Evolutionary conservation across 2,329 filamentous ascomycete genomes (phyloP).

Genomic region (Alternaria novae-zelandiae): DNA sequence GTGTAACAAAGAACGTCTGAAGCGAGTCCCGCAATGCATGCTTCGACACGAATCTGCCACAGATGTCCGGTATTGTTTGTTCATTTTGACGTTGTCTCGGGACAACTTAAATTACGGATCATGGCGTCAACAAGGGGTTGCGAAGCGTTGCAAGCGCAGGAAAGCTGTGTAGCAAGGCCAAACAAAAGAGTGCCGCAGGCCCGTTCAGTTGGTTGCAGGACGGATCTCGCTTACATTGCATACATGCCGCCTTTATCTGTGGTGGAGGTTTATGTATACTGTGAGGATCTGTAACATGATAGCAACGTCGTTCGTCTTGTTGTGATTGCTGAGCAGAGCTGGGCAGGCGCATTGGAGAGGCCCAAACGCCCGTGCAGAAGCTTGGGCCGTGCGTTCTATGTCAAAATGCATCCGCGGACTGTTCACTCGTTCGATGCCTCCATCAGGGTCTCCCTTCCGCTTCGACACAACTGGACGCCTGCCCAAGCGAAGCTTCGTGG

Average conservation of each 20-base stretch:
- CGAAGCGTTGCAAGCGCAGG: not conserved
- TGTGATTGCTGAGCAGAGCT: not conserved
- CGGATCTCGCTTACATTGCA: too few species aligned
- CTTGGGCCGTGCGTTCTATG: not conserved
- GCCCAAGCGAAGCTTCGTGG: not conserved
- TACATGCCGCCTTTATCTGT: not conserved
- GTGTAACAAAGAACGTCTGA: not conserved
- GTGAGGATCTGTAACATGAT: not conserved
- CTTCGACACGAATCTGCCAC: not conserved
- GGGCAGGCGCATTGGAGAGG: not conserved
- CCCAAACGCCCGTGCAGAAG: not conserved
- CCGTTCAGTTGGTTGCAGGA: not conserved
- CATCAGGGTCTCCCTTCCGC: not conserved
- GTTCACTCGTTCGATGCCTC: not conserved
- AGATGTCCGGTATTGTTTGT: not conserved
- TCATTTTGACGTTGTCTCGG: not conserved
- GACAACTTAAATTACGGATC: not conserved
- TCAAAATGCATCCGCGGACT: not conserved
- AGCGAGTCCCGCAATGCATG: not conserved
- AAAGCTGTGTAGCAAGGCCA: not conserved
- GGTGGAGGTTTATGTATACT: not conserved
- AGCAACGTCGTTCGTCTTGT: not conserved
- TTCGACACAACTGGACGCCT: not conserved
- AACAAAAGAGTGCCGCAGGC: not conserved
- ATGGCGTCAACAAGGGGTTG: not conserved